These are phyloP conservation scores for Quercus agrifolia DNA, from an alignment of 306 rosid species.

Conservation along the genomic window DNA sequence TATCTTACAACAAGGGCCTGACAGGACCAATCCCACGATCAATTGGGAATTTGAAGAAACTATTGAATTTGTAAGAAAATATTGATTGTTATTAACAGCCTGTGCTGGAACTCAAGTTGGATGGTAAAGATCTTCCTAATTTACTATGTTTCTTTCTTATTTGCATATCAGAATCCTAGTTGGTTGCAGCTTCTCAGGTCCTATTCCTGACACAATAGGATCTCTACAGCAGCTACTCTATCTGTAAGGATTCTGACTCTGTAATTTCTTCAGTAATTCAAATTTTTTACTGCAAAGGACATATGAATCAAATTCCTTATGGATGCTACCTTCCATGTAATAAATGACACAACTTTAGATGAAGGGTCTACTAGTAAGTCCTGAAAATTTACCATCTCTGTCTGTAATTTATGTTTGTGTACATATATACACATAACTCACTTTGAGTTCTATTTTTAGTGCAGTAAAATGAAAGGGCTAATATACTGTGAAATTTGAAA, in stretches of 20 bases:
- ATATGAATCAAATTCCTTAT: no score
- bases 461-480: no score
- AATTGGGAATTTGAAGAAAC: slow-evolving; percentile 34
- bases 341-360: no score
- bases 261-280: neutral
- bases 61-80: slow-evolving; percentile 28
- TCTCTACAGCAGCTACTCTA: slow-evolving; percentile 37
- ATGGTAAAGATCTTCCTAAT: slow-evolving; percentile 8
- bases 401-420: no score
- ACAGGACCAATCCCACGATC: slow-evolving; percentile 36
- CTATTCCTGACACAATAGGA: slow-evolving; percentile 56
- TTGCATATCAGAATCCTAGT: slow-evolving; percentile 46
- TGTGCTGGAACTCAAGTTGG: neutral
- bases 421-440: no score
- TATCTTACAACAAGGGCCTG: slow-evolving; percentile 45
- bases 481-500: no score
- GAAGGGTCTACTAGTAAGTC: no score
- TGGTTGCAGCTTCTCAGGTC: slow-evolving; percentile 57
- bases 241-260: slow-evolving; percentile 32
- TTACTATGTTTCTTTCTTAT: slow-evolving; percentile 1
- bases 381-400: no score
- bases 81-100: neutral
- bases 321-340: no score
- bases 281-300: no score
- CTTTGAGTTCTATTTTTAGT: no score